These are phyloP conservation scores for Nematodospora anomalae DNA, from an alignment of 1,139 yeast genomes.

Conservation along the genomic window DNA sequence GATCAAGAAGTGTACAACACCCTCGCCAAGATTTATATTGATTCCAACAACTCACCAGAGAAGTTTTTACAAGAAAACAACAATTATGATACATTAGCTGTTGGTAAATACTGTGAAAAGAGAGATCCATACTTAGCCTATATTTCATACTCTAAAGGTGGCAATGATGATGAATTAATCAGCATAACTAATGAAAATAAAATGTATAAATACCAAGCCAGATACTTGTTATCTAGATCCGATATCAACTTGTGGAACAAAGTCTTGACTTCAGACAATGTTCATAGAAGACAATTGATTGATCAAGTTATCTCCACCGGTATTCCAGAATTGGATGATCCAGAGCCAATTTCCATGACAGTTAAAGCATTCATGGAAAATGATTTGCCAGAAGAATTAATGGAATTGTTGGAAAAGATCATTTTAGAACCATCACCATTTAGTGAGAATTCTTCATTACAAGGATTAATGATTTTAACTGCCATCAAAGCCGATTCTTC, in stretches of 20 bases:
- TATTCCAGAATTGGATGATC: slow-evolving; percentile 91
- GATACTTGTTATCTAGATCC: slow-evolving; percentile 84
- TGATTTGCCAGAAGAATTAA: slow-evolving; percentile 87
- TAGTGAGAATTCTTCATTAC: slow-evolving; percentile 90
- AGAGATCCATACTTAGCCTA: slow-evolving; percentile 98
- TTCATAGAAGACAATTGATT: slow-evolving; percentile 84
- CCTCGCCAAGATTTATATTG: slow-evolving; percentile 95
- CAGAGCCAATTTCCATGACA: slow-evolving; percentile 93
- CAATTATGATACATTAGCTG: slow-evolving; percentile 85
- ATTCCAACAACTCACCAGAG: slow-evolving; percentile 95
- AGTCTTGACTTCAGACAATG: slow-evolving; percentile 73
- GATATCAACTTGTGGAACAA: slow-evolving; percentile 79
- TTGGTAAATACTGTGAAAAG: slow-evolving; percentile 98
- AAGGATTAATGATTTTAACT: slow-evolving; percentile 87
- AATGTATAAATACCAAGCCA: slow-evolving; percentile 98
- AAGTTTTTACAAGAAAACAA: slow-evolving; percentile 91
- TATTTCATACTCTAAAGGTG: slow-evolving; percentile 95
- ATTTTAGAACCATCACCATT: slow-evolving; percentile 96
- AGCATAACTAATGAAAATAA: slow-evolving; percentile 93
- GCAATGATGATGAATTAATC: slow-evolving; percentile 84
- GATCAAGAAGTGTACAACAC: slow-evolving; percentile 94
- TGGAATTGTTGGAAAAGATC: slow-evolving; percentile 92
- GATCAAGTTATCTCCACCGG: slow-evolving; percentile 97
- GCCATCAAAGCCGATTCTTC: slow-evolving; percentile 94
- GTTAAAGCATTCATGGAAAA: slow-evolving; percentile 98